Base-by-base conservation (phyloP, 2,329 filamentous ascomycete species). In the Aspergillus sp. region DNA sequence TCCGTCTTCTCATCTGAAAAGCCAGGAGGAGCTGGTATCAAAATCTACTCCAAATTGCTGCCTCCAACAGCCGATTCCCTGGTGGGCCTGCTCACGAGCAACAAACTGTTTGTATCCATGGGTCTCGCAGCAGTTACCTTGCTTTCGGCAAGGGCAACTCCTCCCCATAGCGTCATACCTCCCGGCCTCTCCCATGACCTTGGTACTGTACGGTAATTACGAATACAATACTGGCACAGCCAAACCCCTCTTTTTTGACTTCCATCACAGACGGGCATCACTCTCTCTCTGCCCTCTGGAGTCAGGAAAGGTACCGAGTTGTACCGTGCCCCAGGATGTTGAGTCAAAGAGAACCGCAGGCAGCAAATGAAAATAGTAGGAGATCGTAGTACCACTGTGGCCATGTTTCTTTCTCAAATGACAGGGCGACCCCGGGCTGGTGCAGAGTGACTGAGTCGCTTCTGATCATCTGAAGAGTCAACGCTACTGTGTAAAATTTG, bases 141-240 rank as follows among this genome's bases (percentile, higher is more conserved):
- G 53, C 59, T 62, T 59, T 52, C 54, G 52, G 54, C 59, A 59
- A 59, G 59, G 54, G 59, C 27, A 51, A 55, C 39, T 50, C 48
- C 21, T 33, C 35, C 35, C 55, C 31, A 49, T 46, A 47, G 52
- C 52, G 52, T 55, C 52, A 55, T 48, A 47, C 41, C 47, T 50
- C n/a, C 47, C 40, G 37, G n/a, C 33, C 35, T 40, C 35, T 40
- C 47, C n/a, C 52, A 33, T 52, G 55, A 49, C 55, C 35, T 35
- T 24, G 15, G 50, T 57, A 48, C 11, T 37, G 44, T 57, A 52
- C 19, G n/a, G 43, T 51, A 52, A 47, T 33, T 52, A 52, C 50
- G 9, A 35, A 43, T n/a, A 57, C 55, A 21, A 9, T 40, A 47
- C 37, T 47, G 24, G 45, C 27, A 31, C 27, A 27, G 31, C 49